Conservation (phyloP, 495 filamentous ascomycete genomes). For the Aspergillus ellipticus region DNA sequence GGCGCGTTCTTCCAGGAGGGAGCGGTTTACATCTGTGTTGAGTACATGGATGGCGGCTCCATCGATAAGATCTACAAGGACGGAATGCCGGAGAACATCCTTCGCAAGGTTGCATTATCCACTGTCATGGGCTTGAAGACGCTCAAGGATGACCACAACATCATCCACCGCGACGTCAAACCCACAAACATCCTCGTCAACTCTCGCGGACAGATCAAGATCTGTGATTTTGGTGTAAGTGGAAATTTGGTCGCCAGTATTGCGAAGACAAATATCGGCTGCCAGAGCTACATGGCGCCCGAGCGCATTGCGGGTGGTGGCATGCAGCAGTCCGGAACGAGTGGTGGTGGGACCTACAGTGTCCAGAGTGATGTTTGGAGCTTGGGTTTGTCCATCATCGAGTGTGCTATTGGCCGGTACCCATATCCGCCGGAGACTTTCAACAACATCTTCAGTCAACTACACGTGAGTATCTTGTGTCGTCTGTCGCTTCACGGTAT, state of each 20-base stretch:
- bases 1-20: slow-evolving; percentile 99
- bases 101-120: slow-evolving; percentile 88
- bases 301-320: slow-evolving; percentile 89
- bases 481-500: neutral
- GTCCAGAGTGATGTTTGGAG: slow-evolving; percentile 99
- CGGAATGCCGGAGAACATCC: slow-evolving; percentile 81
- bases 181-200: slow-evolving; percentile 97
- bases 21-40: slow-evolving; percentile 98
- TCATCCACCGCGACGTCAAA: slow-evolving; percentile 98
- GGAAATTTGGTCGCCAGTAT: slow-evolving; percentile 97
- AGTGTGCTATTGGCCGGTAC: slow-evolving; percentile 93
- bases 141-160: slow-evolving; percentile 97
- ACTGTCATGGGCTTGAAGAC: slow-evolving; percentile 88
- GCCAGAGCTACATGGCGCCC: slow-evolving; percentile 99
- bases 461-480: slow-evolving; percentile 68
- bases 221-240: slow-evolving; percentile 97
- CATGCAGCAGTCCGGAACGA: slow-evolving; percentile 69
- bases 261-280: slow-evolving; percentile 98
- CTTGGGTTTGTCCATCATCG: slow-evolving; percentile 89
- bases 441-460: slow-evolving; percentile 96
- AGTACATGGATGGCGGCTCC: slow-evolving; percentile 99
- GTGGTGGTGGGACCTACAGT: slow-evolving; percentile 82
- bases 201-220: slow-evolving; percentile 86
- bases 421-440: slow-evolving; percentile 98
- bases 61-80: slow-evolving; percentile 96